These are phyloP conservation scores for Phaeosphaeriaceae sp. DNA, from an alignment of 2,329 filamentous ascomycete species.

Conservation along the genomic window DNA sequence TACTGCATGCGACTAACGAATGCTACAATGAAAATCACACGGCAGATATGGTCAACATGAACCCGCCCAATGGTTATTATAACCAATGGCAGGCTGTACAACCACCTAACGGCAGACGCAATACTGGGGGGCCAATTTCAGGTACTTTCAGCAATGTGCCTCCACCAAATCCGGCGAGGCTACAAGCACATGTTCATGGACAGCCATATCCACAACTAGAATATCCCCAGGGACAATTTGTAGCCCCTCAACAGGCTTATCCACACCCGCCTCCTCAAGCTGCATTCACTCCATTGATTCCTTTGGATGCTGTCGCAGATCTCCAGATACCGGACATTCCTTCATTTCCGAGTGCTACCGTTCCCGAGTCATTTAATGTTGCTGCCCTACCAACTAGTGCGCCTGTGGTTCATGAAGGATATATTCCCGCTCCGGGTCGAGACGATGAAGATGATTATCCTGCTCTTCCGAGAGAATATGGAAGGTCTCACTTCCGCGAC, in stretches of 20 bases:
- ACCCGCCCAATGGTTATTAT: constrained; percentile 26
- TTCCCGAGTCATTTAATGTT: constrained; percentile 31
- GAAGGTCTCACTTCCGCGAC: constrained; percentile 27
- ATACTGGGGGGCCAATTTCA: constrained; percentile 24
- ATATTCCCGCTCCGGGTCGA: constrained; percentile 45
- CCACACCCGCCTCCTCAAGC: constrained; percentile 19
- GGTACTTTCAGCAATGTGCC: constrained; percentile 27
- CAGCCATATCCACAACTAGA: constrained; percentile 24
- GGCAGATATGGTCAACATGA: constrained; percentile 25
- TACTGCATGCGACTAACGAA: constrained; percentile 15
- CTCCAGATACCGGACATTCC: constrained; percentile 21
- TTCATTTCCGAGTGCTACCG: constrained; percentile 16
- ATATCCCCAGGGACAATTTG: constrained; percentile 21
- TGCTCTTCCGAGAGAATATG: constrained; percentile 25
- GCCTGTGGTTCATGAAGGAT: constrained; percentile 50
- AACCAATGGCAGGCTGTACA: constrained; percentile 31
- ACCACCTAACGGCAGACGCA: constrained; percentile 24
- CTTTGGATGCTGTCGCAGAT: constrained; percentile 30
- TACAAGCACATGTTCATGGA: constrained; percentile 14
- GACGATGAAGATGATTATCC: constrained; percentile 45
- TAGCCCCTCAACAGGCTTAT: constrained; percentile 27
- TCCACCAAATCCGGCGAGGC: constrained; percentile 16
- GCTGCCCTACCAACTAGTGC: constrained; percentile 30
- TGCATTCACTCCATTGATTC: constrained; percentile 30
- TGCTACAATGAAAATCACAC: constrained; percentile 16